Evolutionary conservation across 108 stramenopile species (phyloP).

Genomic region (Chaetoceros muelleri): DNA sequence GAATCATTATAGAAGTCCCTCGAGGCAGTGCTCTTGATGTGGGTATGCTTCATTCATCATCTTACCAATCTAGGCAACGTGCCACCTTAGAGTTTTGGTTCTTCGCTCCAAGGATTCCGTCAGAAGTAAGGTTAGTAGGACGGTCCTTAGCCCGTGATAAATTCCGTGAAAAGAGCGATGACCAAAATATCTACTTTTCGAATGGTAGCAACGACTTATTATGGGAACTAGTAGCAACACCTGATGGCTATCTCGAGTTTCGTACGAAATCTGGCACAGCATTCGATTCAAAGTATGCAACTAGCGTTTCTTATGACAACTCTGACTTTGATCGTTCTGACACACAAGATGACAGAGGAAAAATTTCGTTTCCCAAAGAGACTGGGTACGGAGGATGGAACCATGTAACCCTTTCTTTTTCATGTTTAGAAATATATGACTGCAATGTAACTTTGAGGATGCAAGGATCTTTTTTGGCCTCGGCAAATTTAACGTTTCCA

Average conservation of each 20-base stretch:
- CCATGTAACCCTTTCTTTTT: constrained; percentile 65
- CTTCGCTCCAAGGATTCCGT: constrained; percentile 43
- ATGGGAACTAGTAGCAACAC: constrained; percentile 69
- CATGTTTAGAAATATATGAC: constrained; percentile 26
- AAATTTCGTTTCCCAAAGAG: constrained; percentile 36
- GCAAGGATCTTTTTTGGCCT: constrained; percentile 41
- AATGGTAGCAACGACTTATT: constrained; percentile 38
- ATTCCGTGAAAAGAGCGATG: constrained; percentile 14
- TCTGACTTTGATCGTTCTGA: constrained; percentile 3
- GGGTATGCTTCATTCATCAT: constrained; percentile 61
- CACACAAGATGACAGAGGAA: constrained; percentile 25
- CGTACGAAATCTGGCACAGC: constrained; percentile 45
- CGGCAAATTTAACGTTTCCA: constrained; percentile 9
- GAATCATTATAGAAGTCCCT: constrained; percentile 40
- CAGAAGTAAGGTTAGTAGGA: constrained; percentile 56
- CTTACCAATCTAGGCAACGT: constrained; percentile 45
- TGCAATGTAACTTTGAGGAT: constrained; percentile 38
- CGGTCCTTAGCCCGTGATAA: constrained; percentile 39
- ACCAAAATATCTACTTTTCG: constrained; percentile 41
- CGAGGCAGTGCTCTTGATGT: constrained; percentile 75
- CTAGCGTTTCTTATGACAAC: too few relatives aligned
- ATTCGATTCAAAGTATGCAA: constrained; percentile 9
- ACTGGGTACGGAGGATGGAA: constrained; percentile 69
- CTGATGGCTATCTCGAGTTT: constrained; percentile 65
- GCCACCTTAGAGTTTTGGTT: constrained; percentile 81